Conservation (phyloP, 2,329 filamentous ascomycete genomes). For the Davidsoniella virescens region DNA sequence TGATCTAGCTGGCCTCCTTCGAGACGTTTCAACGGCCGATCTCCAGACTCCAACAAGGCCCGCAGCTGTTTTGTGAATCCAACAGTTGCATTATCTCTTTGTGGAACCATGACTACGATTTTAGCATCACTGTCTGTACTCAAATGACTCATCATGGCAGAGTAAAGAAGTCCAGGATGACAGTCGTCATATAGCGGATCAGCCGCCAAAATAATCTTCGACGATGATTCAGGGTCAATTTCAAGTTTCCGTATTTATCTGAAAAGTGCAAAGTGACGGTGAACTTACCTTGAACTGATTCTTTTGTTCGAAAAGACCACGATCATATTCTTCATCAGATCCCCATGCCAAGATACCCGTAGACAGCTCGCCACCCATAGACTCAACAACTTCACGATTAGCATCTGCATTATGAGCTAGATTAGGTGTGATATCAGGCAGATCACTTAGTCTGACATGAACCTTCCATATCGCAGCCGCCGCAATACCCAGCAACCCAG, state of each 20-base stretch:
- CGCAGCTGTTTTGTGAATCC: slow-evolving; percentile 48
- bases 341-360: slow-evolving; percentile 65
- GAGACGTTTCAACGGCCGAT: slow-evolving; percentile 30
- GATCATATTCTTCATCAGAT: slow-evolving; percentile 28
- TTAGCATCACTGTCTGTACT: slow-evolving; percentile 38
- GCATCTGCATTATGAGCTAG: slow-evolving; percentile 53
- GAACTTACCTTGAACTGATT: slow-evolving; percentile 35
- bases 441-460: slow-evolving; percentile 60
- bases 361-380: slow-evolving; percentile 38
- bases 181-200: slow-evolving; percentile 77
- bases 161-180: slow-evolving; percentile 59
- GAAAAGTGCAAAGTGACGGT: not conserved
- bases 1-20: slow-evolving; percentile 48
- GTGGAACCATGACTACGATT: slow-evolving; percentile 65
- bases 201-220: slow-evolving; percentile 59
- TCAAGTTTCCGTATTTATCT: not conserved
- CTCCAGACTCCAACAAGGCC: slow-evolving; percentile 38
- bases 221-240: not conserved
- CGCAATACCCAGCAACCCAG: slow-evolving; percentile 76
- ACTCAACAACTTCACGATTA: slow-evolving; percentile 42
- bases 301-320: slow-evolving; percentile 26
- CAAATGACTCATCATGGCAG: slow-evolving; percentile 54
- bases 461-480: slow-evolving; percentile 56
- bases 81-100: slow-evolving; percentile 52
- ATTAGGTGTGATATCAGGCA: slow-evolving; percentile 71